phyloP scores from a whole-genome alignment of 2,329 filamentous ascomycete genomes.

The Penicillium corylophilum region DNA sequence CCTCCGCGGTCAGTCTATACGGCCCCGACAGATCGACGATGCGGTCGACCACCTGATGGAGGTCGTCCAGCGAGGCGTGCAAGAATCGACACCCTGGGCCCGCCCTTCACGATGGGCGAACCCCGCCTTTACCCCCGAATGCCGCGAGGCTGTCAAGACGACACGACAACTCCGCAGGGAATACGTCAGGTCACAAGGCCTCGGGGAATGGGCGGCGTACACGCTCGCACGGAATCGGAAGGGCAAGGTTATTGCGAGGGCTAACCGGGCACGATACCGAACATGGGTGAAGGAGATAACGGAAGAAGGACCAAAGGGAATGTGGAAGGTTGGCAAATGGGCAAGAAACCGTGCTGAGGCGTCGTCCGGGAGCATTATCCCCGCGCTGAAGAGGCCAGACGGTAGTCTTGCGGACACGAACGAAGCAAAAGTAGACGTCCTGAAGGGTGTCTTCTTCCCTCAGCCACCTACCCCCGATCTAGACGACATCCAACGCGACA shows the following conservation, averaged over 20 bases:
- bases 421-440: neutral
- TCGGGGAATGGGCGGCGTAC: neutral
- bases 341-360: neutral
- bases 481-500: neutral
- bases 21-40: neutral
- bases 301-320: neutral
- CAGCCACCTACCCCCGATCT: neutral
- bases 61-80: neutral
- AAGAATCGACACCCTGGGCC: neutral
- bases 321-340: constrained; percentile 4
- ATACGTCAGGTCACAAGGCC: neutral
- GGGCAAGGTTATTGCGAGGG: neutral
- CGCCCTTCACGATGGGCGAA: neutral
- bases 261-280: neutral
- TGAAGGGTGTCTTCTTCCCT: constrained; percentile 3
- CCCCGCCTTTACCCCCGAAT: neutral
- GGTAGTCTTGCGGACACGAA: neutral
- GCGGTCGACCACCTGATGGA: neutral
- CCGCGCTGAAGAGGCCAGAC: neutral
- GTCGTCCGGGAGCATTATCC: neutral
- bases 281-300: neutral
- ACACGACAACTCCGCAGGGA: neutral
- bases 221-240: neutral
- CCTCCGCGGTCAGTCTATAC: neutral
- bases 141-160: neutral